A percentile compares a stretch with the other conserved stretches of the same genome.
These are phyloP conservation scores for Fusarium avenaceum DNA, from an alignment of 2,329 filamentous ascomycete species.

Conservation along the genomic window DNA sequence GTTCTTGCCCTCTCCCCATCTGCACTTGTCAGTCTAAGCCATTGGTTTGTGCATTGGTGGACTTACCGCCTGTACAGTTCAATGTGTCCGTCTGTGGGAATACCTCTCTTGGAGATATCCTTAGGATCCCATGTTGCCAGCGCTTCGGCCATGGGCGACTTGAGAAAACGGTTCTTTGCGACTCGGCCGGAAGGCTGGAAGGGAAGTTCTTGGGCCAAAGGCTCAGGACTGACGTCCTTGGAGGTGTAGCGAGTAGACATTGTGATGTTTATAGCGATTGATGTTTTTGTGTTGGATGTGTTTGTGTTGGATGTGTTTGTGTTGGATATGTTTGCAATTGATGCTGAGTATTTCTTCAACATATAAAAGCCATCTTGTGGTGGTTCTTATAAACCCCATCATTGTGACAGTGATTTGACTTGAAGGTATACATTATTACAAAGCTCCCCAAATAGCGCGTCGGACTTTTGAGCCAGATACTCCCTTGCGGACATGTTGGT, in stretches of 20 bases:
- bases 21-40: constrained; percentile 4
- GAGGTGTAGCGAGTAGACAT: constrained; percentile 38
- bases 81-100: constrained; percentile 58
- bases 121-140: constrained; percentile 71
- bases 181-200: constrained; percentile 60
- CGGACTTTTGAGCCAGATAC: too few relatives aligned
- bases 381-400: constrained; percentile 13
- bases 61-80: constrained; percentile 71
- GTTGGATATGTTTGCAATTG: background rate
- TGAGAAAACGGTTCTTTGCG: constrained; percentile 75
- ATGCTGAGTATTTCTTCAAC: background rate
- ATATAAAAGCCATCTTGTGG: background rate
- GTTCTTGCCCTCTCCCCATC: constrained; percentile 64
- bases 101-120: constrained; percentile 62
- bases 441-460: background rate
- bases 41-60: constrained; percentile 31
- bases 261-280: constrained; percentile 17
- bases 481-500: background rate
- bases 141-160: constrained; percentile 75
- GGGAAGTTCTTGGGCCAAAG: constrained; percentile 59
- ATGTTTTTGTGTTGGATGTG: background rate
- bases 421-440: background rate
- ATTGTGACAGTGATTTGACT: background rate
- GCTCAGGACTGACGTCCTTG: constrained; percentile 31
- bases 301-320: too few relatives aligned